Base-by-base conservation (phyloP, 306 rosid genomes). In the peach (Prunus persica) region DNA sequence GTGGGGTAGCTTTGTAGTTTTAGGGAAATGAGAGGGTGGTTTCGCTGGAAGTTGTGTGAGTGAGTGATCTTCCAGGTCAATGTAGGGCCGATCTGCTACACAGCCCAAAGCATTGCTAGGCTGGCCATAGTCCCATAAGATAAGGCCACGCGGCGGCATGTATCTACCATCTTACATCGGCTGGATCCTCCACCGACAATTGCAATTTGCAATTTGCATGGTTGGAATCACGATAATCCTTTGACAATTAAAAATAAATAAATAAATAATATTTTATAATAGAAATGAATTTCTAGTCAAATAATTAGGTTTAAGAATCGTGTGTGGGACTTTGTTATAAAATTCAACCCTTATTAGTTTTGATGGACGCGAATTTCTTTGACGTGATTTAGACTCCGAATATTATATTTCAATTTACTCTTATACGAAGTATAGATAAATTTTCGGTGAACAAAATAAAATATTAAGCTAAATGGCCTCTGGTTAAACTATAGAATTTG, bases 111-210 rank as follows among this genome's bases (percentile, higher is more conserved):
- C 30, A 49, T 13, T 65, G 73, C 80, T 65, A 81, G 76, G 64
- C 63, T 77, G 79, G 79, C 4, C n/a, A 24, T 67, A 15, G 9
- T 52, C n/a, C 45, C 25, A 67, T 2, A 24, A 34, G 11, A 6
- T 4, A 15, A 18, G 8, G 72, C 65, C 93, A 84, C 82, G 82
- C 84, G 86, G 73, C 56, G 63, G 81, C 41, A 10, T 56, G 43
- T 73, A 63, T 55, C 28, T 2, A 19, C 47, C 45, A 49, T 84
- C 71, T 79, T 47, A 57, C 22, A 47, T 61, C 72, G 74, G 78
- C 38, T 66, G 22, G 52, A 78, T 78, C 77, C 69, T 49, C 78
- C 88, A 84, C 92, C 90, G 92, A 88, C 90, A 58, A 46, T 66
- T 51, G 52, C 50, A 47, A 47, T 47, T 47, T 47, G 51, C 4